Base-by-base conservation (phyloP, 306 rosid genomes). In the Astragalus glycyphyllos region DNA sequence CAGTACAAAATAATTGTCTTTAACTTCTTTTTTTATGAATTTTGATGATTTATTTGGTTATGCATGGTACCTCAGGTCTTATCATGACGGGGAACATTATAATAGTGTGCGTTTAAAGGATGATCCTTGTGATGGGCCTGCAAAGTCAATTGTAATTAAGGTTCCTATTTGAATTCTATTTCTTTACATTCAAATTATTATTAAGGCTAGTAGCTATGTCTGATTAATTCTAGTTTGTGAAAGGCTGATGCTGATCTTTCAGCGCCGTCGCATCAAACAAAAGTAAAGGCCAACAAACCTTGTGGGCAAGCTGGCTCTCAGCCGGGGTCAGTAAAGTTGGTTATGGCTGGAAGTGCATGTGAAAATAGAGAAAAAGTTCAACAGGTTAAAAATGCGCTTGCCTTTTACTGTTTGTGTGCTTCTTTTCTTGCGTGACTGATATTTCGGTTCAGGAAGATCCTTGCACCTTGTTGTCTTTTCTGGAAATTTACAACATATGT, bases 31-130 rank as follows among this genome's bases (percentile, higher is more conserved):
- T 13, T 75, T 26, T 1, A 17, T 71, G 61, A 71, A 65, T 47
- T 46, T 66, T 47, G 65, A 59, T 46, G 77, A 4, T 38, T 61
- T 55, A 14, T 57, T 13, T 20, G 16, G 59, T 34, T 51, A 57
- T 74, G 68, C 20, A 51, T 75, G 68, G 40, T 38, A 81, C 76
- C 58, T 69, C 79, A 90, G 95, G 69, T 90, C 92, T 65, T 88
- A 90, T 80, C 97, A 90, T 16, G 92, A 90, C 45, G 92, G 85
- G 31, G 97, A 90, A 76, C 97, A 90, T 82, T 90, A 90, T 60
- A 88, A 90, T 68, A 90, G 95, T 77, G 89, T 90, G 77, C 85
- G 92, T 49, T 65, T 63, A 71, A 88, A 84, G 85, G 90, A 85
- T 80, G 97, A 90, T 78, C 83, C 89, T 41, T 77, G 86, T 69